phyloP scores from a whole-genome alignment of 352 stramenopile genomes.

The Pythium rhizo-oryzae region DNA sequence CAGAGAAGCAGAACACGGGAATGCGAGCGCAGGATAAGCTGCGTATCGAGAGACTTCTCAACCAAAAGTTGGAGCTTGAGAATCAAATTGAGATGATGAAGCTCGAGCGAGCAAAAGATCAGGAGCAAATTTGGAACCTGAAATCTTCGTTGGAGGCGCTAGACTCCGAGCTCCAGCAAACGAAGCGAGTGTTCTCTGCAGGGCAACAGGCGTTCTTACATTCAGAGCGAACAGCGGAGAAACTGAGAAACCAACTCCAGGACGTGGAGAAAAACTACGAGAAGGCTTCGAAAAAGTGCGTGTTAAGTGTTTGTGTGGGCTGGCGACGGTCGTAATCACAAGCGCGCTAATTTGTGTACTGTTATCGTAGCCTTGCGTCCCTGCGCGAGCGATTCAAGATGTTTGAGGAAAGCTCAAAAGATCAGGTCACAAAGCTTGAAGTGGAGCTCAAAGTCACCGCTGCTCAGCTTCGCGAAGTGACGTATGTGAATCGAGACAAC shows the following conservation, averaged over 20 bases:
- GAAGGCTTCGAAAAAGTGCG: conserved; percentile 72
- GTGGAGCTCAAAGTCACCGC: conserved; percentile 80
- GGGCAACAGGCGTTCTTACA: conserved; percentile 79
- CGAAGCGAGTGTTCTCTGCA: conserved; percentile 77
- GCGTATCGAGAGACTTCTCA: conserved; percentile 72
- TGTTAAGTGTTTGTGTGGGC: background rate
- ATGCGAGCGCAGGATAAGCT: conserved; percentile 83
- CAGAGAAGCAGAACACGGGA: conserved; percentile 75
- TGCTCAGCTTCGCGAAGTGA: conserved; percentile 72
- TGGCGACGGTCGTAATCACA: background rate
- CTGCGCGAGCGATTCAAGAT: conserved; percentile 77
- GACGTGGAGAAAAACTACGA: conserved; percentile 81
- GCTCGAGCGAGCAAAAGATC: conserved; percentile 55
- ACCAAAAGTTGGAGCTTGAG: conserved; percentile 82
- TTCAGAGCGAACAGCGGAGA: conserved; percentile 67
- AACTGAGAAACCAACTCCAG: conserved; percentile 64
- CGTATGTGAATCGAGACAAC: conserved; percentile 78
- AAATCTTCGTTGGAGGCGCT: conserved; percentile 64
- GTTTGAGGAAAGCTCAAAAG: conserved; percentile 74
- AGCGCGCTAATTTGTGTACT: background rate
- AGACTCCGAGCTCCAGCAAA: conserved; percentile 79
- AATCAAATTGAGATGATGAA: conserved; percentile 59
- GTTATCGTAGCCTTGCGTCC: conserved; percentile 47
- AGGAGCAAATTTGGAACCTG: conserved; percentile 76
- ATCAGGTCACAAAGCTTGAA: conserved; percentile 79